Evolutionary conservation across 208 protist species (phyloP).

Genomic region (Trypanosoma mega): DNA sequence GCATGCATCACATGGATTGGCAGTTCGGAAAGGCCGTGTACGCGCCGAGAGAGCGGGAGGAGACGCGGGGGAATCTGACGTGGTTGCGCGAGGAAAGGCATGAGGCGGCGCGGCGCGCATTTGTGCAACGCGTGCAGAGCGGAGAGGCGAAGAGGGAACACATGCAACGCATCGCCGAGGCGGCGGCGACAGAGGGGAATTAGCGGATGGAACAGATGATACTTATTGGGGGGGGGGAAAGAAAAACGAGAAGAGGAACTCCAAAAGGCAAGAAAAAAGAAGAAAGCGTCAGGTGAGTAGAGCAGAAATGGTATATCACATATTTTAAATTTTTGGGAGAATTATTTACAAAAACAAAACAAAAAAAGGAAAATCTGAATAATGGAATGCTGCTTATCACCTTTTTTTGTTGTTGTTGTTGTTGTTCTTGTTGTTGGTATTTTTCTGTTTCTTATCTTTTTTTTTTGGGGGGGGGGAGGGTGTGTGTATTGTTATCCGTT

Average conservation of each 20-base stretch:
- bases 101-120: slow-evolving; percentile 52
- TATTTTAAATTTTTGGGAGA: not conserved
- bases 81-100: slow-evolving; percentile 83
- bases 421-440: no score
- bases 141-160: slow-evolving; percentile 71
- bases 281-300: not conserved
- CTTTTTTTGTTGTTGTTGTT: no score
- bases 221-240: not conserved
- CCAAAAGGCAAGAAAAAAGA: not conserved
- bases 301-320: no score
- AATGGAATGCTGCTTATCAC: no score
- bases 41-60: slow-evolving; percentile 59
- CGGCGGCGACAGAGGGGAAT: slow-evolving; percentile 20
- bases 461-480: not conserved
- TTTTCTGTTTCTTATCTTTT: no score
- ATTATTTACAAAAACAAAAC: not conserved
- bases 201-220: not conserved
- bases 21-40: slow-evolving; percentile 93
- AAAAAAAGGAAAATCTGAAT: not conserved
- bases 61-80: slow-evolving; percentile 79
- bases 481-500: no score
- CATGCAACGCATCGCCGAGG: slow-evolving; percentile 60
- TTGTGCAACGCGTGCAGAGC: slow-evolving; percentile 47
- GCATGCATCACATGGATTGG: slow-evolving; percentile 87
- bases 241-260: not conserved